phyloP scores from a whole-genome alignment of 2,329 filamentous ascomycete genomes.

The Bertia moriformis region DNA sequence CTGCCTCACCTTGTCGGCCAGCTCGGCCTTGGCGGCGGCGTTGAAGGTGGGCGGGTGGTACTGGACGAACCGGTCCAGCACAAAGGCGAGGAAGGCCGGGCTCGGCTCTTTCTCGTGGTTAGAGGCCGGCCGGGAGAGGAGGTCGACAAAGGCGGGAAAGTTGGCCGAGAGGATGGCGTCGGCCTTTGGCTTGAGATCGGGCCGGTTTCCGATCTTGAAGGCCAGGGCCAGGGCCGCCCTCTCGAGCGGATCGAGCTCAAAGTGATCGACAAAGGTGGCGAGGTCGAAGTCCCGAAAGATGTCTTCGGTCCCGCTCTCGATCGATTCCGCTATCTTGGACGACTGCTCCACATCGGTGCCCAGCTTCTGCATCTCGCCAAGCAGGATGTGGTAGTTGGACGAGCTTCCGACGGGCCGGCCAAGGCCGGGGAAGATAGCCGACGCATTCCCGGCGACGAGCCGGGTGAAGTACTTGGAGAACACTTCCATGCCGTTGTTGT shows the following conservation, averaged over 20 bases:
- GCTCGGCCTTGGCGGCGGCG: slow-evolving; percentile 56
- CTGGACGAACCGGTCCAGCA: slow-evolving; percentile 76
- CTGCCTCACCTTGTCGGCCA: slow-evolving; percentile 49
- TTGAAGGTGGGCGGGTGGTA: slow-evolving; percentile 78
- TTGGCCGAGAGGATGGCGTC: slow-evolving; percentile 80
- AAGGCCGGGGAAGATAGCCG: slow-evolving; percentile 73
- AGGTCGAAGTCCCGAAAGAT: slow-evolving; percentile 93
- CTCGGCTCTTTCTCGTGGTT: slow-evolving; percentile 49
- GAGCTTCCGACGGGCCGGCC: slow-evolving; percentile 60
- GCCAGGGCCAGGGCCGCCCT: slow-evolving; percentile 79
- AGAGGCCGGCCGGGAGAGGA: slow-evolving; percentile 49
- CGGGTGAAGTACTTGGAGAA: slow-evolving; percentile 91
- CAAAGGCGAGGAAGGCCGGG: slow-evolving; percentile 58
- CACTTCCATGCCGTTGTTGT: slow-evolving; percentile 98
- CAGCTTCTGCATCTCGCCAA: slow-evolving; percentile 75
- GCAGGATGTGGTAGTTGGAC: slow-evolving; percentile 71
- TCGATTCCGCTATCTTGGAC: slow-evolving; percentile 79
- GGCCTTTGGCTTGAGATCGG: slow-evolving; percentile 79
- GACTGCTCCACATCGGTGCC: slow-evolving; percentile 68
- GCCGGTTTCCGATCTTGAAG: slow-evolving; percentile 68
- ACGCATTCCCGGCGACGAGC: slow-evolving; percentile 77
- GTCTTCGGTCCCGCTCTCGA: slow-evolving; percentile 81
- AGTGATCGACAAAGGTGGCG: slow-evolving; percentile 89
- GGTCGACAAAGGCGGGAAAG: slow-evolving; percentile 62
- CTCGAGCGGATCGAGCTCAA: slow-evolving; percentile 76